phyloP scores from a whole-genome alignment of 2,329 filamentous ascomycete genomes.

The Aspergillus sp. region DNA sequence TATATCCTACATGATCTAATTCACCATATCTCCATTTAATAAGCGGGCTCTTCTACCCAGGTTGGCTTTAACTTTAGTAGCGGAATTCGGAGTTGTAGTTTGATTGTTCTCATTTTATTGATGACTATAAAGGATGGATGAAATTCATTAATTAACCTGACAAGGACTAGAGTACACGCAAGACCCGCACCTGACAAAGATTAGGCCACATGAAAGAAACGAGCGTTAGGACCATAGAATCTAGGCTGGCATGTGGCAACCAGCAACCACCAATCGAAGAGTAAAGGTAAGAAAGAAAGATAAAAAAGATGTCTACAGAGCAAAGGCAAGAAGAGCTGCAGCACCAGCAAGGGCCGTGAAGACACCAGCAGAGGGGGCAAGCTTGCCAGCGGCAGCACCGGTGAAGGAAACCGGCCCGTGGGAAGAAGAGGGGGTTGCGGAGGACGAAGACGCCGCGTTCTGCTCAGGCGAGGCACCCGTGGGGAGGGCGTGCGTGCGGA shows the following conservation, averaged over 20 bases:
- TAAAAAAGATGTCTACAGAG: constrained; percentile 19
- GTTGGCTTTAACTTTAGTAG: neutral
- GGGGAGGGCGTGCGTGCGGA: constrained; percentile 32
- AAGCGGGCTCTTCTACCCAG: no score
- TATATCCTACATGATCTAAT: no score
- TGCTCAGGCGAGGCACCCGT: constrained; percentile 49
- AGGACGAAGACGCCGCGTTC: constrained; percentile 21
- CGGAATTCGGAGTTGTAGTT: no score
- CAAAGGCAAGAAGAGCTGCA: constrained; percentile 28
- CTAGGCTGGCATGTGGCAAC: neutral
- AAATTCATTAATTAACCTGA: no score
- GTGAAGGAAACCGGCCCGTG: constrained; percentile 26
- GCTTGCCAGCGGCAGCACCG: constrained; percentile 23
- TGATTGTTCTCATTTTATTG: no score
- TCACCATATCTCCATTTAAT: no score
- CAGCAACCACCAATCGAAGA: neutral
- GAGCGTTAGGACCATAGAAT: neutral
- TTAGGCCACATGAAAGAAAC: neutral
- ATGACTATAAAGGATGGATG: no score
- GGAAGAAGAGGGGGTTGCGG: constrained; percentile 38
- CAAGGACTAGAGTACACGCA: no score
- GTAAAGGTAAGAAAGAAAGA: neutral
- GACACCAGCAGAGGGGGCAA: constrained; percentile 21
- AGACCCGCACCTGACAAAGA: no score
- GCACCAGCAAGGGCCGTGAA: constrained; percentile 24